These are phyloP conservation scores for Cystofilobasidium macerans DNA, from an alignment of 768 basidiomycete genomes.

Conservation along the genomic window DNA sequence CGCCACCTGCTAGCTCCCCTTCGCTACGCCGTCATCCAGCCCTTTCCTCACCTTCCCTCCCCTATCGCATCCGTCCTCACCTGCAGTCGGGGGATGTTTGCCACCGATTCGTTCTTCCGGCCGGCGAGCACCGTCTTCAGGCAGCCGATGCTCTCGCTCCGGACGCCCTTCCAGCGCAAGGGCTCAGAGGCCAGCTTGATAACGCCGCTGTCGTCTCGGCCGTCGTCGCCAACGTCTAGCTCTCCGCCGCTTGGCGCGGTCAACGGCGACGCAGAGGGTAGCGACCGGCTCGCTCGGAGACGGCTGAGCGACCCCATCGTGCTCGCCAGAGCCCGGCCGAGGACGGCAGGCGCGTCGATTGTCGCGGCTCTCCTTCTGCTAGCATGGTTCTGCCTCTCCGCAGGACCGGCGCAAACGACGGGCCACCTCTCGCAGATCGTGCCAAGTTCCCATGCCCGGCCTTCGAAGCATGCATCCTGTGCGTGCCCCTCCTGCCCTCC, in stretches of 20 bases:
- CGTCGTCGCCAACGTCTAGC: not conserved
- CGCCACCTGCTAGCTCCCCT: too few relatives aligned
- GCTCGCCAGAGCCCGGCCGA: not conserved
- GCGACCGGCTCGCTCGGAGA: too few relatives aligned
- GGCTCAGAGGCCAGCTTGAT: slow-evolving; percentile 3
- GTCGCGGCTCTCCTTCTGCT: not conserved
- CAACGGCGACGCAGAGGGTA: not conserved
- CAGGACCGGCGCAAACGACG: not conserved
- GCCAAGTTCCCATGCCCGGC: too few relatives aligned
- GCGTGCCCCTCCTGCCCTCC: too few relatives aligned
- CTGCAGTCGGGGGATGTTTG: not conserved
- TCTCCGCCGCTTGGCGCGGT: not conserved
- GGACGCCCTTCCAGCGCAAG: slow-evolving; percentile 1
- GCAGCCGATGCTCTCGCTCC: not conserved
- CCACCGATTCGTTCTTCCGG: not conserved
- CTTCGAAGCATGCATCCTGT: too few relatives aligned
- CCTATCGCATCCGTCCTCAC: not conserved
- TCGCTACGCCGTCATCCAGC: not conserved
- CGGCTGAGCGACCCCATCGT: slow-evolving; percentile 4
- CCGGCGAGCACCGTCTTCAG: not conserved
- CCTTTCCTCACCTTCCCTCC: not conserved
- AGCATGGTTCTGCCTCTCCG: not conserved
- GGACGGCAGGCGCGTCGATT: too few relatives aligned
- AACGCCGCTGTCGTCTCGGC: slow-evolving; percentile 2
- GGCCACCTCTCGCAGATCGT: too few relatives aligned